phyloP scores from a whole-genome alignment of 2,329 filamentous ascomycete genomes.

The Escovopsis sp. region DNA sequence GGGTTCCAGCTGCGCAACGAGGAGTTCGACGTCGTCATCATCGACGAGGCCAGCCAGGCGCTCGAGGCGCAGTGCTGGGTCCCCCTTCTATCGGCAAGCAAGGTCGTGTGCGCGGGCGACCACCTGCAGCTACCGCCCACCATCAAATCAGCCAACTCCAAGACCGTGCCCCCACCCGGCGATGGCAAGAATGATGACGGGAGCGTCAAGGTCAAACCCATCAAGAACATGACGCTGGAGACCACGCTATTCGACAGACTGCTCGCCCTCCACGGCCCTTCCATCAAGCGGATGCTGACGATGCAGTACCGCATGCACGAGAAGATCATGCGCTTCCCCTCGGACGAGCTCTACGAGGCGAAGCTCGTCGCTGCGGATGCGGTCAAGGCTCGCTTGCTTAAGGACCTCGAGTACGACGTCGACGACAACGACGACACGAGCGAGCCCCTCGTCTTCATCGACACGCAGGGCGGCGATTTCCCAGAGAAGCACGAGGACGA shows the following conservation, averaged over 20 bases:
- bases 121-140: constrained; percentile 90
- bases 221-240: constrained; percentile 53
- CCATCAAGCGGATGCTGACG: constrained; percentile 87
- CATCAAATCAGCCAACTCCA: constrained; percentile 62
- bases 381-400: constrained; percentile 62
- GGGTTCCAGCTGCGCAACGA: constrained; percentile 68
- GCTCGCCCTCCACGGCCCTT: constrained; percentile 61
- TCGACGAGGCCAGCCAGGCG: constrained; percentile 92
- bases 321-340: constrained; percentile 88
- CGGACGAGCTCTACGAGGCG: constrained; percentile 70
- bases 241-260: constrained; percentile 89
- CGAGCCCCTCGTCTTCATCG: constrained; percentile 83
- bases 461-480: constrained; percentile 90
- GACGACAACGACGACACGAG: constrained; percentile 70
- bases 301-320: constrained; percentile 98
- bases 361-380: constrained; percentile 67
- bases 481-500: constrained; percentile 69
- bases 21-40: constrained; percentile 82
- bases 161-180: constrained; percentile 11
- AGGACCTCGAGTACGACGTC: constrained; percentile 63
- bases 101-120: constrained; percentile 84
- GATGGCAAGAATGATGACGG: too few species aligned
- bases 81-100: constrained; percentile 62
- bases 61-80: constrained; percentile 97
- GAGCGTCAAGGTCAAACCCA: constrained; percentile 15